phyloP scores from a whole-genome alignment of 169 alveolate species.

The Cystoisospora suis region DNA sequence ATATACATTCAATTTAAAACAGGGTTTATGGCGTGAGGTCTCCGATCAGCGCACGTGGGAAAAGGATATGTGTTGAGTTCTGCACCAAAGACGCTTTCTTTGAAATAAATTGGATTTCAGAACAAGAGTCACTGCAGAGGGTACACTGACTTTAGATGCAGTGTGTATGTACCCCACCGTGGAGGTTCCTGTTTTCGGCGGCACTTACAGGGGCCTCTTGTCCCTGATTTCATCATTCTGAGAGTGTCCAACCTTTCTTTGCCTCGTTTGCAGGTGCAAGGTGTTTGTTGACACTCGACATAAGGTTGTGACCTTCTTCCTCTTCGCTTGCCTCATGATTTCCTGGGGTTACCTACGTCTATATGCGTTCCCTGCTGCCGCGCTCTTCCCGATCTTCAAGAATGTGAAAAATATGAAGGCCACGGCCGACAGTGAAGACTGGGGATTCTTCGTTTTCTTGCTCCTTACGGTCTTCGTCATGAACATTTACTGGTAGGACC shows the following conservation, averaged over 20 bases:
- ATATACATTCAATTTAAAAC: no score
- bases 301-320: constrained; percentile 69
- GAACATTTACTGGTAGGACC: constrained; percentile 74
- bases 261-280: constrained; percentile 69
- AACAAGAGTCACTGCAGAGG: no score
- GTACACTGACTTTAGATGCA: no score
- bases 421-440: constrained; percentile 65
- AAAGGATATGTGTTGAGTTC: no score
- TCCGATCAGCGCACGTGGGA: no score
- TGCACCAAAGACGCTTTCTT: no score
- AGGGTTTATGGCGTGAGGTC: no score
- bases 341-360: constrained; percentile 77
- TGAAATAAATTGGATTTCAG: no score
- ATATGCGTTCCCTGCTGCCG: constrained; percentile 71
- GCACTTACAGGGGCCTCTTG: no score
- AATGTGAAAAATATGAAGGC: constrained; percentile 61
- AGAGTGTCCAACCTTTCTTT: background rate
- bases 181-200: no score
- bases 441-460: constrained; percentile 70
- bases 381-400: constrained; percentile 71
- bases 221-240: background rate
- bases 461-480: constrained; percentile 71
- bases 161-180: no score
- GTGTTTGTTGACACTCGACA: constrained; percentile 77
- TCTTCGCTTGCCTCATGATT: constrained; percentile 69